Base-by-base conservation (phyloP, 2,329 filamentous ascomycete genomes). In the Neurospora crassa region DNA sequence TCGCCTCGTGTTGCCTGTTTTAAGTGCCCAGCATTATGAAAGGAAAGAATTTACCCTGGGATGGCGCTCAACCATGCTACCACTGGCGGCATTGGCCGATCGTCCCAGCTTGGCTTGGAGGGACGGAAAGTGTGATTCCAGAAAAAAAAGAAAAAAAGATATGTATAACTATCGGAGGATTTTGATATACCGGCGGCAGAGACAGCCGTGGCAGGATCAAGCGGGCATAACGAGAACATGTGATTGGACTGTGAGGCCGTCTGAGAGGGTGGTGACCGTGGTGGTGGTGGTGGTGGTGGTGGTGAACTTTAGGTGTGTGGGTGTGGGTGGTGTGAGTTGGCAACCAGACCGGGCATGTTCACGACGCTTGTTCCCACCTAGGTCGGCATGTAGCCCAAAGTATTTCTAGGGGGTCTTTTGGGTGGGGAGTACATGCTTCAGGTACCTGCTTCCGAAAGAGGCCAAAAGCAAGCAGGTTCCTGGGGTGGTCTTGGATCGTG, bases 401-500 rank as follows among this genome's bases (percentile, higher is more conserved):
- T 63, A 63, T 63, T 24, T 63, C 53, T 34, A 3, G 14, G 24
- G 1, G 3, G 2, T 34, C 14, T 63, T 10, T 63, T 43, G 16
- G 47, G 14, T 0, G 24, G 14, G 16, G 8, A 63, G 53, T 63
- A 63, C 53, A 18, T 37, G 53, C 24, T 18, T 11, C 7, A 63
- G 16, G 53, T 63, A 34, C 29, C 16, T 63, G 7, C 29, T 34
- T 34, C 47, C 10, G 10, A 59, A 45, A 45, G n/a, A 45, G 43
- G 43, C 45, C 47, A 53, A 53, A 53, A 59, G 72, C 71, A 71
- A 6, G 29, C 29, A 29, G 73, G 74, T 70, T 74, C 75, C 73
- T 34, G 69, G 70, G 70, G 74, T 74, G 75, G 76, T 73, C 71
- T 74, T 67, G 70, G 75, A 74, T 77, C 76, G 76, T 77, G 76